These are phyloP conservation scores for Thielaviopsis ethacetica DNA, from an alignment of 2,329 filamentous ascomycete species.

Conservation along the genomic window DNA sequence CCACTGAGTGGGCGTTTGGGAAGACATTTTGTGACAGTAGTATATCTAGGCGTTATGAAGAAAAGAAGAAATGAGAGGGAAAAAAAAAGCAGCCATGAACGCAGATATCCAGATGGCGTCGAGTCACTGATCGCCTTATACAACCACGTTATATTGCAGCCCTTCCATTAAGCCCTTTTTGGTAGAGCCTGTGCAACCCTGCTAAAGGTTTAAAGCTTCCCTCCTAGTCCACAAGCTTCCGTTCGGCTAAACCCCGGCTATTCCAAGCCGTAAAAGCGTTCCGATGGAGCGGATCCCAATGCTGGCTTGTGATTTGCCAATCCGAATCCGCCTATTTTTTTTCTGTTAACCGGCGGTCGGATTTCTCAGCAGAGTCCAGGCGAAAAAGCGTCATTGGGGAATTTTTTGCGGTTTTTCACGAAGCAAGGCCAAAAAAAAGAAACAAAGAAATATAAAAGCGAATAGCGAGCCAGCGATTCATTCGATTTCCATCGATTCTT, in stretches of 20 bases:
- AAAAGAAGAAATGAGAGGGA: too few relatives aligned
- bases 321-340: neutral
- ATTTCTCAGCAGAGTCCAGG: neutral
- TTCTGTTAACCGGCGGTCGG: too few relatives aligned
- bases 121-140: too few relatives aligned
- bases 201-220: neutral
- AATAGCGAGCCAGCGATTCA: neutral
- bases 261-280: neutral
- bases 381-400: neutral
- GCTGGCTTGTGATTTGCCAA: neutral
- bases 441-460: too few relatives aligned
- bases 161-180: neutral
- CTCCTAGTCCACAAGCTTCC: neutral
- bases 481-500: neutral
- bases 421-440: too few relatives aligned
- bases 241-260: neutral
- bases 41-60: neutral
- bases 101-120: too few relatives aligned
- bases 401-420: neutral
- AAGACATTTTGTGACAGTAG: neutral
- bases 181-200: neutral
- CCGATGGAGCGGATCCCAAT: neutral
- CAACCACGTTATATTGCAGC: too few relatives aligned
- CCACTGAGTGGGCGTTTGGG: slow-evolving; percentile 5
- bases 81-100: too few relatives aligned